These are phyloP conservation scores for Carex kokanica DNA, from an alignment of 176 grass and related monocot genomes.

Conservation along the genomic window DNA sequence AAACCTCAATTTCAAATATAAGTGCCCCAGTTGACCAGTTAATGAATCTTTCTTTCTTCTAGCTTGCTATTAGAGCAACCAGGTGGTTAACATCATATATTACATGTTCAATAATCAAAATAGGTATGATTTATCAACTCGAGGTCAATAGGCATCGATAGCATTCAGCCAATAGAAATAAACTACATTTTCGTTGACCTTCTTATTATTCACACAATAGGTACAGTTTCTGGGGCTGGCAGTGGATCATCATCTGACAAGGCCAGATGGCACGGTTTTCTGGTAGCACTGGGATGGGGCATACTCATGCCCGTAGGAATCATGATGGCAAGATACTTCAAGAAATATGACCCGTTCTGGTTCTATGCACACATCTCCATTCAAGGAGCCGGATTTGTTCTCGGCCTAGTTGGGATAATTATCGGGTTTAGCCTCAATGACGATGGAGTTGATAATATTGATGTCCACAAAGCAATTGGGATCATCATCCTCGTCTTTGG, in stretches of 20 bases:
- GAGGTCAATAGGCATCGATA: neutral
- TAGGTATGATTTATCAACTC: neutral
- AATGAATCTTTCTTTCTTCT: neutral
- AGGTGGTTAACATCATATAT: neutral
- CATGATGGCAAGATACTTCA: slow-evolving; percentile 56
- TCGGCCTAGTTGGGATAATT: slow-evolving; percentile 37
- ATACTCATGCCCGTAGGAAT: slow-evolving; percentile 59
- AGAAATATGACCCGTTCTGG: slow-evolving; percentile 52
- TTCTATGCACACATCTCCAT: slow-evolving; percentile 71
- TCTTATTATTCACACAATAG: neutral
- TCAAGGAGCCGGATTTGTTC: slow-evolving; percentile 53
- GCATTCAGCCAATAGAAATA: neutral
- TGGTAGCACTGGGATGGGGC: slow-evolving; percentile 53
- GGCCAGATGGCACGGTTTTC: slow-evolving; percentile 45
- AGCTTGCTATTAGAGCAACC: neutral
- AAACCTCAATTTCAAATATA: neutral
- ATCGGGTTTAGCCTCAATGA: slow-evolving; percentile 49
- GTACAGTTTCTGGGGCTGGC: slow-evolving; percentile 18
- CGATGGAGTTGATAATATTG: slow-evolving; percentile 26
- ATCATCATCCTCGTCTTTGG: slow-evolving; percentile 42
- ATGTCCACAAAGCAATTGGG: slow-evolving; percentile 41
- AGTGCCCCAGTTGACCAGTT: neutral
- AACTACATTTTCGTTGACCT: neutral
- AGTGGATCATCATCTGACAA: neutral
- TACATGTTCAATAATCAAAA: neutral